Evolutionary conservation across 441 rosid genomes (phyloP), one percentile per base, ranked within the genome.

Genomic region (Capsella rubella): DNA sequence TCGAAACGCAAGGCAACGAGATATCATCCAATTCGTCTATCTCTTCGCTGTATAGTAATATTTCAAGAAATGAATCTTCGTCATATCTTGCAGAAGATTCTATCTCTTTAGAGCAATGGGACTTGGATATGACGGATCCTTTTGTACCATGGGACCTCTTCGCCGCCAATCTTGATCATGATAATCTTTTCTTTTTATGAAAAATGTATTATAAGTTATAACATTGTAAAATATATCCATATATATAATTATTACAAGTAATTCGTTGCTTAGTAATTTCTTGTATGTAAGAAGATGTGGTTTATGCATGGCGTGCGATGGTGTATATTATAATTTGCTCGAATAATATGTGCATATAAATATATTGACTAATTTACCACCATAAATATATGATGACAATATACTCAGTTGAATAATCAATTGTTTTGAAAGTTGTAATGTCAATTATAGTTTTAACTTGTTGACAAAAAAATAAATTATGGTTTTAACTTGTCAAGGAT

Each of bases 101-200:
- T 1, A 52, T 72, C 69, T 65, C 76, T 28, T 29, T 84, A 25
- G 72, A 72, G 13, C 85, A 83, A 45, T 83, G 88, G 91, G 71
- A 79, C 62, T 86, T 86, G 61, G 74, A 83, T 54, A 81, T 85
- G 71, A 89, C 81, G 52, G 84, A 88, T 47, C 73, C 73, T 65
- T 49, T 86, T 50, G 78, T 89, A 31, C 79, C 82, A 5, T 87
- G 93, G 98, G 88, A 87, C 57, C 68, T 67, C 51, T 85, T 84
- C 77, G 57, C 2, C 25, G 25, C 25, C 65, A 75, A 75, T 68
- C 67, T 69, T 80, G 25, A 21, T 54, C 84, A 80, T 57, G 88
- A 86, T 58, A 85, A n/a, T 21, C 11, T 55, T 21, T 78, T 67
- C 61, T 40, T 66, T 29, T 68, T 28, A 39, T 78, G 77, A 62